Base-by-base conservation (phyloP, 1,284 basidiomycete species). In the Mycena sp. region DNA sequence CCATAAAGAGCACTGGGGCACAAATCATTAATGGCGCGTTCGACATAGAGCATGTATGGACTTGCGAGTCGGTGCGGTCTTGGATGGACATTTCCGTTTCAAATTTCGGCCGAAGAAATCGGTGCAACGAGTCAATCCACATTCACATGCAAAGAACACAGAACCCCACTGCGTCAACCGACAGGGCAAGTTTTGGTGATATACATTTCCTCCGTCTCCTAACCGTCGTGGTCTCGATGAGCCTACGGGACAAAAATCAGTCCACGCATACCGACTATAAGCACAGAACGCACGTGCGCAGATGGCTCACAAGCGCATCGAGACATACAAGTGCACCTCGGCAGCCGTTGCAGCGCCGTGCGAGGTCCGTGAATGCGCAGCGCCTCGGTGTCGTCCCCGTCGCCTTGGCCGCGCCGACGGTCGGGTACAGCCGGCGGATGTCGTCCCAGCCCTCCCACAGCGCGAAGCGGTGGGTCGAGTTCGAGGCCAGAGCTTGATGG, bases 371-470 rank as follows among this genome's bases (percentile, higher is more conserved):
- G 85, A 46, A 94, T 80, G 80, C 4, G 73, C 73, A 25, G 87
- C 83, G 44, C 90, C 88, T 59, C 93, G 86, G 81, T 70, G 58
- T 44, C 64, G 32, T 51, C 62, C 21, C 66, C 58, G 12, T 60
- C 62, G 63, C 65, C 30, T 67, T n/a, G n/a, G n/a, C 52, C 1
- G 62, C 63, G 25, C 56, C 64, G 41, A 71, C 67, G 23, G 83
- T 85, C 5, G 93, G 93, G 72, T 96, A 96, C 12, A 96, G 71
- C 67, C 89, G 91, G 67, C 93, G 86, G 65, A 95, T 83, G 32
- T 96, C 94, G 58, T 96, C 94, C 93, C 94, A 97, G 40, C 92
- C 89, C 71, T 97, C 94, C 83, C 89, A 94, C 59, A 92, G 81
- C 11, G 87, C 88, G 30, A 96, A 75, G 28, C 95, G 93, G 11